These are phyloP conservation scores for Podaxis carcinomalis DNA, from an alignment of 768 basidiomycete species.

Conservation along the genomic window DNA sequence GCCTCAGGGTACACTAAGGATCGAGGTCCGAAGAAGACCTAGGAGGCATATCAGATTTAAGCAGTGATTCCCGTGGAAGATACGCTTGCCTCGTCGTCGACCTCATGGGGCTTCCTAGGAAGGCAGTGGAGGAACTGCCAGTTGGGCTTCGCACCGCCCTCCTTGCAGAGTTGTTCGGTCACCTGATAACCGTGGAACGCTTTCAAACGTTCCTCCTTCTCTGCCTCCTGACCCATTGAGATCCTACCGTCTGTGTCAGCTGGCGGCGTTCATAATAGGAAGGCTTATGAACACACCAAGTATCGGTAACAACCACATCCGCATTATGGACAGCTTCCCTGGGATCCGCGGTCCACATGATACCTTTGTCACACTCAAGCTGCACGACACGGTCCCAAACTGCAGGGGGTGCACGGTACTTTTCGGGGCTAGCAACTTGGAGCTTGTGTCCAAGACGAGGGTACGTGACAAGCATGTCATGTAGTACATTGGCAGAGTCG, in stretches of 20 bases:
- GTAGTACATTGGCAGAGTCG: constrained; percentile 91
- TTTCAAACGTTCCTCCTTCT: constrained; percentile 78
- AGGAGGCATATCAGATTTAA: constrained; percentile 1
- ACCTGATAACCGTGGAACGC: constrained; percentile 95
- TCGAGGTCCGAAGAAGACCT: constrained; percentile 92
- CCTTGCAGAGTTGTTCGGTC: constrained; percentile 79
- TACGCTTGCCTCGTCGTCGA: constrained; percentile 78
- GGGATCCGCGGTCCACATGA: constrained; percentile 76
- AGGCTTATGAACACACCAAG: constrained; percentile 61
- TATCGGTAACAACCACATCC: constrained; percentile 96
- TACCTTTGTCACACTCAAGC: constrained; percentile 66
- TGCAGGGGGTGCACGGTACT: constrained; percentile 63
- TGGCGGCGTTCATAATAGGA: not conserved
- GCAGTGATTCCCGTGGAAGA: not conserved
- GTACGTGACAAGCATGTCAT: constrained; percentile 95
- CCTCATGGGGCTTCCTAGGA: constrained; percentile 88
- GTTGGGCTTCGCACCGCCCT: constrained; percentile 76
- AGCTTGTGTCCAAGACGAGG: constrained; percentile 88
- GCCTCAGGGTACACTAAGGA: constrained; percentile 92
- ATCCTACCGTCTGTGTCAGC: constrained; percentile 52
- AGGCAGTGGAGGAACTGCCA: constrained; percentile 98
- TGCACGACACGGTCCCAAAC: constrained; percentile 84
- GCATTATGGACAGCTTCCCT: constrained; percentile 85
- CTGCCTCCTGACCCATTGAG: constrained; percentile 98
- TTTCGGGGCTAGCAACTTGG: constrained; percentile 75